Evolutionary conservation across 1,284 basidiomycete species (phyloP), one percentile per base, ranked within the genome.

Genomic region (Ustilago shanxiensis): DNA sequence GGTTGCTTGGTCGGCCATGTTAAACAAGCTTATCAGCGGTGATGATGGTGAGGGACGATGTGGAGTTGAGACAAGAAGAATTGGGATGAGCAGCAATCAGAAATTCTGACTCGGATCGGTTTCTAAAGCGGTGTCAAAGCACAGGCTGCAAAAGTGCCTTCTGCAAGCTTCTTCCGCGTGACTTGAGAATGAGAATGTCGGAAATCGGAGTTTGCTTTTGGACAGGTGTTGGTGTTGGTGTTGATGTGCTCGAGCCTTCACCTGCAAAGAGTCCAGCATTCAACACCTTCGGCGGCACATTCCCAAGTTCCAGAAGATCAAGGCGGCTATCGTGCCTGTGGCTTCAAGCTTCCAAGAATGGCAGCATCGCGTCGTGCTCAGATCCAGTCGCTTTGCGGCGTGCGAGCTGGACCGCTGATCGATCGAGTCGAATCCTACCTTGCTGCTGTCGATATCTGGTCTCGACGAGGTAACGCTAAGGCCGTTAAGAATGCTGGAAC

Each of bases 381-480:
- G 41, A 63, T 78, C 14, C 76, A 73, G 24, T 52, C 64, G 47
- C 66, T 78, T n/a, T 73, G 71, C 50, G 71, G 71, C 20, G 55
- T 62, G 31, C 67, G 65, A n/a, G 56, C 59, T 8, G 76, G 76
- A 9, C 57, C 71, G 13, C 56, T 78, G 28, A 70, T 78, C 53
- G 76, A 78, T 45, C 63, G 76, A 26, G 72, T 64, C 57, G 76
- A 78, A 44, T 70, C 76, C 26, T 78, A 78, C 39, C 61, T 78
- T 3, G 76, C 76, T 20, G 76, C 76, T 3, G 72, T 78, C 22
- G 72, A 74, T 49, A 52, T 78, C 22, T 78, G 76, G 76, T 70
- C 76, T 14, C 66, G 76, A 24, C 22, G 72, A 60, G 76, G 76
- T 33, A 78, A 78, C 37, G 67, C 68, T 10, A 78, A 74, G 39